These are phyloP conservation scores for Penicillium sp. DNA, from an alignment of 2,329 filamentous ascomycete genomes.

Conservation along the genomic window DNA sequence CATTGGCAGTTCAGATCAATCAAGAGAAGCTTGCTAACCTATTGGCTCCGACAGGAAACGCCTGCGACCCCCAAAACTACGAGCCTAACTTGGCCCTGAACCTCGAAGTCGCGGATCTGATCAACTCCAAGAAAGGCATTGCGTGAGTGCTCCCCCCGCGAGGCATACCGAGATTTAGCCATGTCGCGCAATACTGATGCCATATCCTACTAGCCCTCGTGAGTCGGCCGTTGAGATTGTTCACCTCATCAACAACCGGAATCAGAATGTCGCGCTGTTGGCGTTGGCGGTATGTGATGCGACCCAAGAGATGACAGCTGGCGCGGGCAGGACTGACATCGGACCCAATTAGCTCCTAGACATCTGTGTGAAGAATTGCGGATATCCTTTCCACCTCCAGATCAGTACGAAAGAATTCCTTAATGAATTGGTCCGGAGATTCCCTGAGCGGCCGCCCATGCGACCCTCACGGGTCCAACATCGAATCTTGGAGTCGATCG, in stretches of 20 bases:
- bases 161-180: not conserved
- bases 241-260: constrained; percentile 93
- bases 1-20: not conserved
- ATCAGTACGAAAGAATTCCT: constrained; percentile 99
- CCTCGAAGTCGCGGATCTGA: constrained; percentile 92
- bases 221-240: constrained; percentile 94
- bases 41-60: constrained; percentile 65
- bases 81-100: constrained; percentile 96
- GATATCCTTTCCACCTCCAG: constrained; percentile 97
- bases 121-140: constrained; percentile 97
- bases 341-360: constrained; percentile 71
- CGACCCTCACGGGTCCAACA: constrained; percentile 85
- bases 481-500: constrained; percentile 92
- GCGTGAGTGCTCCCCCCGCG: constrained; percentile 57
- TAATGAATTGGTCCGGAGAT: constrained; percentile 94
- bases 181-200: constrained; percentile 29
- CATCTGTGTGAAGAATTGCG: constrained; percentile 99
- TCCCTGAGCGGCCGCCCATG: constrained; percentile 89
- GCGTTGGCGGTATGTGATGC: constrained; percentile 68
- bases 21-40: constrained; percentile 15
- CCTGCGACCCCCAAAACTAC: constrained; percentile 96
- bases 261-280: constrained; percentile 89
- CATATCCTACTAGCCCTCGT: constrained; percentile 63
- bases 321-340: constrained; percentile 18
- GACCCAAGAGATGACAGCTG: constrained; percentile 14